Evolutionary conservation across 257 asterid genomes (phyloP).

Genomic region (Schizonepeta tenuifolia): DNA sequence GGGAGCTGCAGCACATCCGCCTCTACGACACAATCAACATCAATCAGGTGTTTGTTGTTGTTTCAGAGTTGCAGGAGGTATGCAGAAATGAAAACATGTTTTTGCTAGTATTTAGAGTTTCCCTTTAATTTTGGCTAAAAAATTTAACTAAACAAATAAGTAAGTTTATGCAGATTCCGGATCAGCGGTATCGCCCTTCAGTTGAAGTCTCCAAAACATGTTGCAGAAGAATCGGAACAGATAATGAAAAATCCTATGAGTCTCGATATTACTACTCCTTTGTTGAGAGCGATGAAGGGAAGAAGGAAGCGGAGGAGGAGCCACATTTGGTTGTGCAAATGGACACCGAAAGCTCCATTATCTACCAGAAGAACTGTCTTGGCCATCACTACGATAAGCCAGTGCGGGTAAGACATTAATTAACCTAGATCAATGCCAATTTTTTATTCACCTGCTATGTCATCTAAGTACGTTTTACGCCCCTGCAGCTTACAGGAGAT

Average conservation of each 20-base stretch:
- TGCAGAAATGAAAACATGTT: background rate
- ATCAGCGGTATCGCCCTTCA: conserved; percentile 59
- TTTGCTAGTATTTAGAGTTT: background rate
- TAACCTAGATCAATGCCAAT: background rate
- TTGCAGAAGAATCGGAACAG: conserved; percentile 58
- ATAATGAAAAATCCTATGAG: conserved; percentile 45
- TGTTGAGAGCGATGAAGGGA: conserved; percentile 56
- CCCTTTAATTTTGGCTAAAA: background rate
- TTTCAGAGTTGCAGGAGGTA: conserved; percentile 67
- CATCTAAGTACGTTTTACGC: background rate
- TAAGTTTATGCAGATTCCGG: conserved; percentile 52
- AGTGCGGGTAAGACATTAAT: conserved; percentile 50
- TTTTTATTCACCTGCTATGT: background rate
- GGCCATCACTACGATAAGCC: conserved; percentile 67
- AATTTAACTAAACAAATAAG: background rate
- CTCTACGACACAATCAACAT: conserved; percentile 60
- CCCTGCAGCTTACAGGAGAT: conserved; percentile 60
- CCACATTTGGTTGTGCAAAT: conserved; percentile 76
- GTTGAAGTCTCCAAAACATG: conserved; percentile 64
- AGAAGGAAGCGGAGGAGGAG: conserved; percentile 45
- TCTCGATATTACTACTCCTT: conserved; percentile 67
- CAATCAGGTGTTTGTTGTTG: conserved; percentile 61
- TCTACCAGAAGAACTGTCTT: conserved; percentile 71
- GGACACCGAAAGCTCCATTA: conserved; percentile 80
- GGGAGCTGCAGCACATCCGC: conserved; percentile 70